These are phyloP conservation scores for Funneliformis caledonium DNA, from an alignment of 371 early-diverging fungal species.

Conservation along the genomic window DNA sequence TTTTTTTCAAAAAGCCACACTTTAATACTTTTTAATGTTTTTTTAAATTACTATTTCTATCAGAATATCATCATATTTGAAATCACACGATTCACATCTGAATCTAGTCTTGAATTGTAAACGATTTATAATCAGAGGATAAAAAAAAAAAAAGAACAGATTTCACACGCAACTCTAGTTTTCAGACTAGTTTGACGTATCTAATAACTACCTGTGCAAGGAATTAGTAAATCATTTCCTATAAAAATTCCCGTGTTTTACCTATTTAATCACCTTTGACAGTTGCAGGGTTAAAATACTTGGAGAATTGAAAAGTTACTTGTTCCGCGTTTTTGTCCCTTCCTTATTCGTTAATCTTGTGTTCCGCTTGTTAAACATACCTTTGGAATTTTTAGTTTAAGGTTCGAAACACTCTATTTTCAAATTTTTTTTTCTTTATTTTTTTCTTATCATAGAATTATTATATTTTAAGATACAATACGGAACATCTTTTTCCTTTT, in stretches of 20 bases:
- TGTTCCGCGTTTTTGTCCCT: background rate
- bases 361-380: background rate
- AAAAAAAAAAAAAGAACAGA: no score
- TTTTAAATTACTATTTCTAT: no score
- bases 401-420: background rate
- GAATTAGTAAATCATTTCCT: no score
- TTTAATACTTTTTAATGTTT: no score
- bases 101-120: background rate
- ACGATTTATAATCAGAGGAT: background rate
- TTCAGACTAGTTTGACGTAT: no score
- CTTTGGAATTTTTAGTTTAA: background rate
- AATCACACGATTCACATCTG: background rate
- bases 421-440: no score
- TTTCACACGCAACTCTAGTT: background rate
- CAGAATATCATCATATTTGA: background rate
- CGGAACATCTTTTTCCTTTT: background rate
- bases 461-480: no score
- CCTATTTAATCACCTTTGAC: background rate
- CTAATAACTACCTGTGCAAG: no score
- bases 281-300: background rate
- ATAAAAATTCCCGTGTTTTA: no score
- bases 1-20: no score
- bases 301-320: background rate
- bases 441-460: background rate
- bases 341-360: background rate